Evolutionary conservation across 2,329 filamentous ascomycete species (phyloP).

Genomic region (Leptographium wingfieldii): DNA sequence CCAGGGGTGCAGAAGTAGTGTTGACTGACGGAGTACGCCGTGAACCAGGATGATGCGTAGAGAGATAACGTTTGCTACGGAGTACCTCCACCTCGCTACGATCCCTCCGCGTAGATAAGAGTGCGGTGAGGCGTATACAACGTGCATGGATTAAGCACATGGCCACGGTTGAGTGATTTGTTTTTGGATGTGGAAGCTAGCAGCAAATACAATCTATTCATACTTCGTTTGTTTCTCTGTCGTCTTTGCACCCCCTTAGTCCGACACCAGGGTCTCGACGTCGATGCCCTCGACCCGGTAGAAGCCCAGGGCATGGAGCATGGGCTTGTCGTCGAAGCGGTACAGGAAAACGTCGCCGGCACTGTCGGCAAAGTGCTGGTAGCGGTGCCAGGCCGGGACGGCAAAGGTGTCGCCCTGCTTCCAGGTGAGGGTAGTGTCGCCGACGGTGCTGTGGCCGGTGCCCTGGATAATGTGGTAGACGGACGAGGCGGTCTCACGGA

Average conservation of each 20-base stretch:
- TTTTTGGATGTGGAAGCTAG: too few species aligned
- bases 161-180: too few species aligned
- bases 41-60: too few species aligned
- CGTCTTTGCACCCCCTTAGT: neutral
- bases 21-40: too few species aligned
- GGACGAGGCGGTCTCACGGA: conserved; percentile 37
- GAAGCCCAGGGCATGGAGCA: conserved; percentile 38
- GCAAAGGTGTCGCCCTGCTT: conserved; percentile 40
- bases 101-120: too few species aligned
- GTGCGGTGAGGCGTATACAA: too few species aligned
- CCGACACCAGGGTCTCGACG: conserved; percentile 24
- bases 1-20: too few species aligned
- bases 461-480: conserved; percentile 42
- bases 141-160: too few species aligned
- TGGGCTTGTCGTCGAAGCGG: conserved; percentile 41
- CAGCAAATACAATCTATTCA: neutral
- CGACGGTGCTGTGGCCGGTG: conserved; percentile 26
- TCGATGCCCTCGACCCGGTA: conserved; percentile 29
- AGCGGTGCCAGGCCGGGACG: conserved; percentile 37
- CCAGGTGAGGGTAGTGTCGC: conserved; percentile 27
- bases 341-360: conserved; percentile 32
- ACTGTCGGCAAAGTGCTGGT: conserved; percentile 30
- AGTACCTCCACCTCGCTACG: too few species aligned
- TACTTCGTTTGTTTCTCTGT: neutral
- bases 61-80: too few species aligned